Evolutionary conservation across 2,329 filamentous ascomycete species (phyloP).

Genomic region (Coleophoma eucalyptorum): DNA sequence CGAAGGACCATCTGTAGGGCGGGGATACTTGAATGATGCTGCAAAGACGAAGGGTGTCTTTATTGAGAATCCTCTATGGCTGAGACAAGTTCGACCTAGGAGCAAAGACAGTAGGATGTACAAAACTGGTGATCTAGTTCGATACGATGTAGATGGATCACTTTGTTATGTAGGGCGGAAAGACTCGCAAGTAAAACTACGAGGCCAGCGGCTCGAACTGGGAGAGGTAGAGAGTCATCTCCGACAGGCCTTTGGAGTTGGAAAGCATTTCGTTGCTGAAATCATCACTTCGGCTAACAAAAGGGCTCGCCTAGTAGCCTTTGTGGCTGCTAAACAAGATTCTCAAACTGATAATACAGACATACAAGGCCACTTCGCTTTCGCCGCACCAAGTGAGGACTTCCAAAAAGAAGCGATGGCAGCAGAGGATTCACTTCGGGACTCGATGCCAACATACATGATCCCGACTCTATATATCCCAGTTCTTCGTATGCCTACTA

Average conservation of each 20-base stretch:
- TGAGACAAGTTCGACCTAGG: neutral
- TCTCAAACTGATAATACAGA: too few species aligned
- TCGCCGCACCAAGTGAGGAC: too few species aligned
- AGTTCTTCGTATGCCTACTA: too few species aligned
- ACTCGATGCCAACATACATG: too few species aligned
- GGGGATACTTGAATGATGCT: slow-evolving; percentile 56
- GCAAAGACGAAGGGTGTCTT: slow-evolving; percentile 56
- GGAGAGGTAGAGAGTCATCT: slow-evolving; percentile 48
- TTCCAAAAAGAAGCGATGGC: too few species aligned
- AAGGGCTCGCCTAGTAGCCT: too few species aligned
- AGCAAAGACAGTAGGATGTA: slow-evolving; percentile 13
- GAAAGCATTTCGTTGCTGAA: neutral
- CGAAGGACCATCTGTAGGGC: slow-evolving; percentile 53
- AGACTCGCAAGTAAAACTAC: slow-evolving; percentile 62
- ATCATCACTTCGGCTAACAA: too few species aligned
- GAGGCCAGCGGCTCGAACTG: slow-evolving; percentile 61
- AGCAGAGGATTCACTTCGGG: too few species aligned
- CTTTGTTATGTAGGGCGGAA: slow-evolving; percentile 60
- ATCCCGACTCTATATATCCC: too few species aligned
- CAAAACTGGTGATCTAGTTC: slow-evolving; percentile 27
- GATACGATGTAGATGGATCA: slow-evolving; percentile 51
- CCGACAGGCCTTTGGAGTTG: neutral
- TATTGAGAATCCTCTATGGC: slow-evolving; percentile 50
- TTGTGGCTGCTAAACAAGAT: too few species aligned
- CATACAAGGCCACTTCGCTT: too few species aligned